A percentile compares a stretch with the other conserved stretches of the same genome.
Evolutionary conservation across 768 basidiomycete genomes (phyloP).

Genomic region (Lyophyllum shimeji): DNA sequence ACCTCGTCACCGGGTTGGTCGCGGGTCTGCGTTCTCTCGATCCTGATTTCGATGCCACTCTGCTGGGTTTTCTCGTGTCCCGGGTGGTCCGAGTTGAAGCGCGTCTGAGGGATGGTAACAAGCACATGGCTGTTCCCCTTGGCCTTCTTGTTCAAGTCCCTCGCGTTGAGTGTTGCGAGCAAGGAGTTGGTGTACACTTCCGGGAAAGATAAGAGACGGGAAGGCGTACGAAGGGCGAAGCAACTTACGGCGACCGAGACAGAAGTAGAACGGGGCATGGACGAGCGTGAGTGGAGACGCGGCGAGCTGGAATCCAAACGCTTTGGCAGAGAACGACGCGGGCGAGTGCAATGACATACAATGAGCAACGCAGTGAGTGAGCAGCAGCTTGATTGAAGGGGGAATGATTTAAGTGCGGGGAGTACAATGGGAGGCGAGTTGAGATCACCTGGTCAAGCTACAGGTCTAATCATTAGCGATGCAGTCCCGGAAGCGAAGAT

Average conservation of each 20-base stretch:
- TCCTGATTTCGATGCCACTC: no score
- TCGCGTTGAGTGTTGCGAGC: slow-evolving; percentile 51
- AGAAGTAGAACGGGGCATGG: slow-evolving; percentile 54
- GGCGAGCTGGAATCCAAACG: slow-evolving; percentile 23
- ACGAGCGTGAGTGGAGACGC: slow-evolving; percentile 42
- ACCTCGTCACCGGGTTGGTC: no score
- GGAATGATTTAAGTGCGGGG: not conserved
- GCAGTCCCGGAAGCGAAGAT: not conserved
- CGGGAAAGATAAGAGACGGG: not conserved
- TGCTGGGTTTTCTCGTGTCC: no score
- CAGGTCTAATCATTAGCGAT: slow-evolving; percentile 3
- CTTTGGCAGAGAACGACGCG: not conserved
- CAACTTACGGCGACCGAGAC: slow-evolving; percentile 45
- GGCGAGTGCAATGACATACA: slow-evolving; percentile 23
- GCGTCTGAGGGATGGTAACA: slow-evolving; percentile 26
- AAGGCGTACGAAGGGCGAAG: not conserved
- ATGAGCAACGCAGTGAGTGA: slow-evolving; percentile 49
- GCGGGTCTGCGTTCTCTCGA: no score
- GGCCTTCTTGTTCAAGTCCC: slow-evolving; percentile 33
- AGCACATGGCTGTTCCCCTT: slow-evolving; percentile 32
- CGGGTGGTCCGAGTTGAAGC: no score
- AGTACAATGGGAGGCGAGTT: not conserved
- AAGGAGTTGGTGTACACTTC: slow-evolving; percentile 53
- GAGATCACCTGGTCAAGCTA: slow-evolving; percentile 35
- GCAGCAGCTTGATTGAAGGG: slow-evolving; percentile 33